phyloP scores from a whole-genome alignment of 345 rosid species.

The Populus deltoides region DNA sequence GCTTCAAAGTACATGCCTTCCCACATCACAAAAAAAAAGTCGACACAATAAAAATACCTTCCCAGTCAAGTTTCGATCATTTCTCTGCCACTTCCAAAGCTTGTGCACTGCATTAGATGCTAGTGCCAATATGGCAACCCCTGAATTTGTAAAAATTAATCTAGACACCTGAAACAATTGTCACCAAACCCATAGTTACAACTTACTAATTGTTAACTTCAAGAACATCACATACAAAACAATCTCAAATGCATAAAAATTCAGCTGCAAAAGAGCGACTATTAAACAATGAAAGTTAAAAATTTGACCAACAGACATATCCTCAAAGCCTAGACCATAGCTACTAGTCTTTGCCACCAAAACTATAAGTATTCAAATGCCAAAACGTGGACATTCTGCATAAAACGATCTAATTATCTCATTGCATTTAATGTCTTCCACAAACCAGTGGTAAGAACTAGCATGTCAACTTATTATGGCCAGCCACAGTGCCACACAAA shows the following conservation, averaged over 20 bases:
- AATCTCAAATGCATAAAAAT: background rate
- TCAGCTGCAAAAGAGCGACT: background rate
- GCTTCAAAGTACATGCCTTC: background rate
- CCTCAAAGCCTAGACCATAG: background rate
- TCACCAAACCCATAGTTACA: slow-evolving; percentile 5
- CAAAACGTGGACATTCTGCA: background rate
- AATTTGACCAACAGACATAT: background rate
- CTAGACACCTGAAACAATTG: slow-evolving; percentile 55
- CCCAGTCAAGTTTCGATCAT: slow-evolving; percentile 42
- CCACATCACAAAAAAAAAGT: background rate
- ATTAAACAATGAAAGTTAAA: background rate
- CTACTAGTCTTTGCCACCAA: background rate
- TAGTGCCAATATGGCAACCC: slow-evolving; percentile 69
- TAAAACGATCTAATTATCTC: background rate
- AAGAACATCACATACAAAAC: background rate
- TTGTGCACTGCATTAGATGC: slow-evolving; percentile 82
- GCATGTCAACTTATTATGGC: background rate
- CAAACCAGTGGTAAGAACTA: background rate
- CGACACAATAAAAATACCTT: slow-evolving; percentile 34
- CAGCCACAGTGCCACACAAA: background rate
- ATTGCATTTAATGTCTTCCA: background rate
- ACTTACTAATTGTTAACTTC: background rate
- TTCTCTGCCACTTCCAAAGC: slow-evolving; percentile 85
- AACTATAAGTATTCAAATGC: background rate
- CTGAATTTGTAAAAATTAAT: slow-evolving; percentile 77